A percentile compares a stretch with the other conserved stretches of the same genome.
Conservation (phyloP, 306 rosid species). For the Glycine tomentella region DNA sequence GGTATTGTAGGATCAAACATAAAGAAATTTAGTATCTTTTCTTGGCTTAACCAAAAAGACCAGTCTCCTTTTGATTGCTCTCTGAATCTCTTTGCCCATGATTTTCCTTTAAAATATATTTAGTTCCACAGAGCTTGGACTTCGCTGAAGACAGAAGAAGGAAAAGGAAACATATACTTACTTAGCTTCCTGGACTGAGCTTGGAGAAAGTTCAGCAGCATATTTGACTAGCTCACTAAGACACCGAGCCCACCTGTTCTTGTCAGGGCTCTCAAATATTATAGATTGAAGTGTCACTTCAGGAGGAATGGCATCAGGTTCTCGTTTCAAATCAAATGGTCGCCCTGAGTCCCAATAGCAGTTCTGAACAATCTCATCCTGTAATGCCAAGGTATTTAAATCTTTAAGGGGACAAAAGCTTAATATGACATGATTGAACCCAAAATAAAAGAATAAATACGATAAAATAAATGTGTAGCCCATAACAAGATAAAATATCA, state of each 20-base stretch:
- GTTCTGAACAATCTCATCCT: conserved; percentile 98
- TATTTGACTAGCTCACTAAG: conserved; percentile 94
- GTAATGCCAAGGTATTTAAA: conserved; percentile 50
- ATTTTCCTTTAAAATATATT: conserved; percentile 28
- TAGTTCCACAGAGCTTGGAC: conserved; percentile 13
- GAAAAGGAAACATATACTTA: conserved; percentile 51
- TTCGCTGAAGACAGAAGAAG: conserved; percentile 22
- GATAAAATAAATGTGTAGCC: conserved; percentile 53
- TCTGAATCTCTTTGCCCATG: conserved; percentile 3
- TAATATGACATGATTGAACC: conserved; percentile 39
- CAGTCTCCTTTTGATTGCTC: conserved; percentile 29
- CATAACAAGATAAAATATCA: conserved; percentile 35
- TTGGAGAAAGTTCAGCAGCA: conserved; percentile 97
- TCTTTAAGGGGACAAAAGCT: neutral
- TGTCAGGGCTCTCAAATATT: conserved; percentile 98
- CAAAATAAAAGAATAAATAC: conserved; percentile 29
- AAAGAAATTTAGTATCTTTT: conserved; percentile 16
- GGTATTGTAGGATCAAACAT: neutral
- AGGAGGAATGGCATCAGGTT: conserved; percentile 92
- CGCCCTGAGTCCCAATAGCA: conserved; percentile 98
- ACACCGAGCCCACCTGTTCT: conserved; percentile 98
- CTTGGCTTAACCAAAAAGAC: conserved; percentile 26
- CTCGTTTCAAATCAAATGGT: conserved; percentile 93
- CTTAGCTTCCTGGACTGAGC: conserved; percentile 93
- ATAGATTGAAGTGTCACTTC: conserved; percentile 94